A percentile compares a stretch with the other conserved stretches of the same genome.
These are phyloP conservation scores for Populus tomentosa DNA, from an alignment of 441 rosid species.

Conservation along the genomic window DNA sequence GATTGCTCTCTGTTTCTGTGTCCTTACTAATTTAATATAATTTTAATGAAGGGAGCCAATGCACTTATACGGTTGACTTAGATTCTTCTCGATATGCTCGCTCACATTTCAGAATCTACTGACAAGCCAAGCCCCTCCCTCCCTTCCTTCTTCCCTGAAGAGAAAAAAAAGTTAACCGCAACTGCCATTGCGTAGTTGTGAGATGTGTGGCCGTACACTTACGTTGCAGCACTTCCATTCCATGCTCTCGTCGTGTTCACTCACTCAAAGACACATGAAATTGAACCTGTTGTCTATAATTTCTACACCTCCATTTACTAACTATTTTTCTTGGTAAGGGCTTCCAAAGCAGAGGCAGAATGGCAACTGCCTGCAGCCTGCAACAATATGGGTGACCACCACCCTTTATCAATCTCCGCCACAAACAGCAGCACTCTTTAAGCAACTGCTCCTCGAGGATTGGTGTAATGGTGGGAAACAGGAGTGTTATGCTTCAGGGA, in stretches of 20 bases:
- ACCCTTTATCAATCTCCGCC: conserved; percentile 11
- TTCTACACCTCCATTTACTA: neutral
- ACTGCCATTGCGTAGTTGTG: neutral
- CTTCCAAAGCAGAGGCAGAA: neutral
- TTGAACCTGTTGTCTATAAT: neutral
- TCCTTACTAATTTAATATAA: neutral
- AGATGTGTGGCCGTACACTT: neutral
- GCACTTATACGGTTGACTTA: neutral
- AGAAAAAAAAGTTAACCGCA: neutral
- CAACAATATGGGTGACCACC: conserved; percentile 9
- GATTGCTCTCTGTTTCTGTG: neutral
- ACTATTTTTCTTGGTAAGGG: too few relatives aligned
- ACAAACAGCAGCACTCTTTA: conserved; percentile 12
- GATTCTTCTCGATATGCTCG: neutral
- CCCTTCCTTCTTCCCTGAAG: neutral
- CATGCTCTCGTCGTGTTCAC: neutral
- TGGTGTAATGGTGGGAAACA: neutral
- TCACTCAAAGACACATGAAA: neutral
- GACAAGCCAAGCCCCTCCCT: neutral
- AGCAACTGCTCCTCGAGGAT: neutral
- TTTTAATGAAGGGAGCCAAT: neutral
- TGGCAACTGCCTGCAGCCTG: conserved; percentile 19
- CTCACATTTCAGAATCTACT: neutral
- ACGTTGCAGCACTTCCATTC: neutral
- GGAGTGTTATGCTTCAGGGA: neutral